phyloP scores from a whole-genome alignment of 768 basidiomycete genomes.

The Porpolomopsis calyptriformis region DNA sequence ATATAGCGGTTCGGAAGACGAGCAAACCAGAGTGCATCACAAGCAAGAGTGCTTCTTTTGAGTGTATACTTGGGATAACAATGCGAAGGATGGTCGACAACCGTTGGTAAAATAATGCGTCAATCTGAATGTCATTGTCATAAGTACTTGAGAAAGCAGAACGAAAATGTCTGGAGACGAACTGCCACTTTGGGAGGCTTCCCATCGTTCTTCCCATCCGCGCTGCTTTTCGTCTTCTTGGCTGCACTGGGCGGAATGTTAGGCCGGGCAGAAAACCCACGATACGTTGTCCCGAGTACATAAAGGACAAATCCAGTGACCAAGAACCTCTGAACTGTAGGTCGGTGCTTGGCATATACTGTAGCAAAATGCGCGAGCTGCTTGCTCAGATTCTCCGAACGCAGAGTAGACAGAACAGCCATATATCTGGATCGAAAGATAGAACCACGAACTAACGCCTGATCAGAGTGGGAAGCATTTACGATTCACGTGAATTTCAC shows the following conservation, averaged over 20 bases:
- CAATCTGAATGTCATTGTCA: slow-evolving; percentile 45
- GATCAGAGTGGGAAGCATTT: no score
- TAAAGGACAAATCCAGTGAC: slow-evolving; percentile 64
- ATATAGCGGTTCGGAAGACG: slow-evolving; percentile 82
- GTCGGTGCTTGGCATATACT: slow-evolving; percentile 55
- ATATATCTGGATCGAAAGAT: slow-evolving; percentile 12
- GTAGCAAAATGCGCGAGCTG: slow-evolving; percentile 34
- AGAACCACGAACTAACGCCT: background rate
- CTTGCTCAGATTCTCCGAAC: slow-evolving; percentile 24
- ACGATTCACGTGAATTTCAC: no score
- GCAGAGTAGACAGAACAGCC: slow-evolving; percentile 25
- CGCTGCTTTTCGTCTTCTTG: slow-evolving; percentile 27
- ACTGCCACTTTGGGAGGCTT: slow-evolving; percentile 61
- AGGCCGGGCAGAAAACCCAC: slow-evolving; percentile 40
- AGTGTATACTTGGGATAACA: slow-evolving; percentile 75
- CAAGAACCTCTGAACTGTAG: slow-evolving; percentile 59
- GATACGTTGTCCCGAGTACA: slow-evolving; percentile 54
- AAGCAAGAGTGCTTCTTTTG: slow-evolving; percentile 81
- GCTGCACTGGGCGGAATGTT: slow-evolving; percentile 20
- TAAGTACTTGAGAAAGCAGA: background rate
- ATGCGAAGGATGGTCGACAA: slow-evolving; percentile 71
- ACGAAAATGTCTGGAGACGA: slow-evolving; percentile 18
- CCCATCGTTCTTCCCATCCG: slow-evolving; percentile 18
- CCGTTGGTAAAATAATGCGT: slow-evolving; percentile 80
- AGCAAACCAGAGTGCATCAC: slow-evolving; percentile 83